These are phyloP conservation scores for Carex scoparia DNA, from an alignment of 176 grass and related monocot species.

Conservation along the genomic window DNA sequence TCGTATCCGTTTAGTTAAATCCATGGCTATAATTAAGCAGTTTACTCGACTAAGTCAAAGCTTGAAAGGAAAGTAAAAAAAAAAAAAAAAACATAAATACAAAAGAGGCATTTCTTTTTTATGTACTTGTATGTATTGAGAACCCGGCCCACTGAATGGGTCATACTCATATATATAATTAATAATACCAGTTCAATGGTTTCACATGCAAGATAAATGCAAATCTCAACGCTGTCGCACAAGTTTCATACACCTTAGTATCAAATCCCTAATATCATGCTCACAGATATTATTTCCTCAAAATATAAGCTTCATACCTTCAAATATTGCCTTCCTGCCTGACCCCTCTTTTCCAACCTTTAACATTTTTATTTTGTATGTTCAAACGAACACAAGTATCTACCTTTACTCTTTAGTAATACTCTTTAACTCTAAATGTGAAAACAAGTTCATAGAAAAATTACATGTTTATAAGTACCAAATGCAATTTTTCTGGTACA, in stretches of 20 bases:
- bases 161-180: not conserved
- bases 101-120: not conserved
- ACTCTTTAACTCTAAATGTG: not conserved
- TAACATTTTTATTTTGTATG: too few species aligned
- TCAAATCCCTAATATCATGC: too few species aligned
- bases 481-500: not conserved
- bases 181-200: not conserved
- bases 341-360: too few species aligned
- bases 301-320: too few species aligned
- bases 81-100: not conserved
- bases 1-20: not conserved
- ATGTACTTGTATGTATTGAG: not conserved
- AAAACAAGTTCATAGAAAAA: not conserved
- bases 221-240: not conserved
- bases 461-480: not conserved
- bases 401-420: too few species aligned
- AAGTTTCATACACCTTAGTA: not conserved
- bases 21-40: slow-evolving; percentile 4
- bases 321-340: too few species aligned
- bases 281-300: too few species aligned
- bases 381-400: too few species aligned
- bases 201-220: not conserved
- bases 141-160: not conserved
- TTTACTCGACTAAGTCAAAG: not conserved
- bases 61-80: not conserved